Conservation (phyloP, 2,329 filamentous ascomycete genomes). For the Falciphora oryzae region DNA sequence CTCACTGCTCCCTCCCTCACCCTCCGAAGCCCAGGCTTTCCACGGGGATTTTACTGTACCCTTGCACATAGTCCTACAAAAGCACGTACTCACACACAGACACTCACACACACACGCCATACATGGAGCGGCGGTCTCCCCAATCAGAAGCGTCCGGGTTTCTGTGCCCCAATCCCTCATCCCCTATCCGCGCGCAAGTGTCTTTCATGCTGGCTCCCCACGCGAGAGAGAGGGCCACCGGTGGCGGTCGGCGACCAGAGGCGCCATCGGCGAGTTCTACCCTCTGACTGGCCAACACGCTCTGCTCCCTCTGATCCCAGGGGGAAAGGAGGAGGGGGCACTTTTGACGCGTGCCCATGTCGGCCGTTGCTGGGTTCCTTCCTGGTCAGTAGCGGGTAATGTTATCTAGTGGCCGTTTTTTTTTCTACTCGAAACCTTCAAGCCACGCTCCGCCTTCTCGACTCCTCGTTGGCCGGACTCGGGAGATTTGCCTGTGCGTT, state of each 20-base stretch:
- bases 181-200: constrained; percentile 1
- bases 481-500: neutral
- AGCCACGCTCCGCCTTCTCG: neutral
- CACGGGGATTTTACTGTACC: neutral
- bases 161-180: neutral
- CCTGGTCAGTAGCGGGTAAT: too few species aligned
- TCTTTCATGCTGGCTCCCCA: neutral
- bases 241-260: neutral
- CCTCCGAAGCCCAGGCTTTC: neutral
- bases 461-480: neutral
- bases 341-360: neutral
- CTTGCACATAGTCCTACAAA: neutral
- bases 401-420: neutral
- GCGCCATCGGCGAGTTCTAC: neutral
- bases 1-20: neutral
- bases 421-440: neutral
- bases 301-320: neutral
- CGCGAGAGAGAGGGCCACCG: too few species aligned
- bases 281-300: neutral
- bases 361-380: neutral
- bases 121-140: neutral
- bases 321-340: neutral
- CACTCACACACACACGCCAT: neutral
- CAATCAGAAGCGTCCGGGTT: neutral
- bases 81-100: neutral